A percentile compares a stretch with the other conserved stretches of the same genome.
Conservation (phyloP, 2,329 filamentous ascomycete species). For the Atkinsonella texensis region DNA sequence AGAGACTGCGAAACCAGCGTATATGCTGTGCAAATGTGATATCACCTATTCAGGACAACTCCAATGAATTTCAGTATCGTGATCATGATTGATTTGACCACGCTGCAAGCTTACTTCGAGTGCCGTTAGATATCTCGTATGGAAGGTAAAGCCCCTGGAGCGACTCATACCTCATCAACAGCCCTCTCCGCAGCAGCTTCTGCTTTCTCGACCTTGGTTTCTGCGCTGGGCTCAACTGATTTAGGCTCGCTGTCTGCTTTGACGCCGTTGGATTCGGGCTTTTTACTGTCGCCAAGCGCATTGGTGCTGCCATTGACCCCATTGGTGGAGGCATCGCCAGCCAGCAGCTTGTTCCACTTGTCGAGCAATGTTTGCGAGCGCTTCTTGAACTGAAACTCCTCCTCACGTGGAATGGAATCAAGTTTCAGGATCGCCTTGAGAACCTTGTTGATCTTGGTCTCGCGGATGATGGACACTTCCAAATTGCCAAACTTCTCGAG, state of each 20-base stretch:
- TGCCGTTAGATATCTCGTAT: not conserved
- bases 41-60: not conserved
- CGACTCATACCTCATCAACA: slow-evolving; percentile 22
- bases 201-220: slow-evolving; percentile 10
- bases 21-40: not conserved
- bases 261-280: slow-evolving; percentile 25
- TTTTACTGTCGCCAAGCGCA: slow-evolving; percentile 7
- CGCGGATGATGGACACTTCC: slow-evolving; percentile 77
- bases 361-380: slow-evolving; percentile 70
- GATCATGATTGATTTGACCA: too few species aligned
- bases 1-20: not conserved
- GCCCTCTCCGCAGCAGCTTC: slow-evolving; percentile 3
- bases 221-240: slow-evolving; percentile 3
- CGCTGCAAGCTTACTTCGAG: not conserved
- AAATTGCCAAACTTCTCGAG: slow-evolving; percentile 71
- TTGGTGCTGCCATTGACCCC: slow-evolving; percentile 33
- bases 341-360: slow-evolving; percentile 80
- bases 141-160: not conserved
- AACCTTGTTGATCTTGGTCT: slow-evolving; percentile 97
- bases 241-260: slow-evolving; percentile 19
- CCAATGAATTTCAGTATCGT: not conserved
- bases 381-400: slow-evolving; percentile 79
- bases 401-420: slow-evolving; percentile 71
- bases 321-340: slow-evolving; percentile 38
- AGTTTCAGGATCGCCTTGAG: slow-evolving; percentile 90